These are phyloP conservation scores for Schizonepeta tenuifolia DNA, from an alignment of 257 asterid genomes.

Conservation along the genomic window DNA sequence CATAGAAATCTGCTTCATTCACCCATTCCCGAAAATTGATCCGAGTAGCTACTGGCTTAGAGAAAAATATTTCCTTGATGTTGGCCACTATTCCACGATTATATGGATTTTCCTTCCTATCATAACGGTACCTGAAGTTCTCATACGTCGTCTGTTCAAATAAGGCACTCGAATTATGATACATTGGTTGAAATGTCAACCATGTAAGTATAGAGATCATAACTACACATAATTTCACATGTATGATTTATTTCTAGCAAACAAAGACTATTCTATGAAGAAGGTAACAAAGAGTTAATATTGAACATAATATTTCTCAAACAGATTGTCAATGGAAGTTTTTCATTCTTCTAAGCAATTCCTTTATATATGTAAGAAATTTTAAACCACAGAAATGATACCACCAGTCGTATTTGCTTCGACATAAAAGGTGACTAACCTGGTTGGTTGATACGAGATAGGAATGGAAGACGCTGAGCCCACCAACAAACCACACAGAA, in stretches of 20 bases:
- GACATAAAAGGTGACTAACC: conserved; percentile 47
- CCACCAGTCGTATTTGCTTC: neutral
- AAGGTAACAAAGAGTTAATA: neutral
- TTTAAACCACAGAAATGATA: neutral
- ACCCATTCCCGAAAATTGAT: conserved; percentile 80
- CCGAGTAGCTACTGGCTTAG: conserved; percentile 51
- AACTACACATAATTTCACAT: neutral
- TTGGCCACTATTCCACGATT: conserved; percentile 59
- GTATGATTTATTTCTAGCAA: neutral
- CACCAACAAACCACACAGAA: conserved; percentile 92
- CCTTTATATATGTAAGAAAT: neutral
- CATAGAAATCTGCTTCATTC: conserved; percentile 52
- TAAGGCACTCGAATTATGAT: conserved; percentile 19
- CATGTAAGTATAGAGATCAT: neutral
- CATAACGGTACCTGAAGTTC: conserved; percentile 85
- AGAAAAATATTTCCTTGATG: conserved; percentile 64
- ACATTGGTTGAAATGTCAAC: neutral
- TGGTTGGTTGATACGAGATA: conserved; percentile 87
- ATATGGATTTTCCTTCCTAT: conserved; percentile 78
- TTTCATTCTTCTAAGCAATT: too few species aligned
- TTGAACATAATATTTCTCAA: neutral
- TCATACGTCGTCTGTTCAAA: conserved; percentile 81
- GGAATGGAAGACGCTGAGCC: conserved; percentile 77
- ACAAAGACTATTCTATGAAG: neutral
- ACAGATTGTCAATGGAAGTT: neutral